Evolutionary conservation across 2,329 filamentous ascomycete species (phyloP).

Genomic region (Fusarium miscanthi): DNA sequence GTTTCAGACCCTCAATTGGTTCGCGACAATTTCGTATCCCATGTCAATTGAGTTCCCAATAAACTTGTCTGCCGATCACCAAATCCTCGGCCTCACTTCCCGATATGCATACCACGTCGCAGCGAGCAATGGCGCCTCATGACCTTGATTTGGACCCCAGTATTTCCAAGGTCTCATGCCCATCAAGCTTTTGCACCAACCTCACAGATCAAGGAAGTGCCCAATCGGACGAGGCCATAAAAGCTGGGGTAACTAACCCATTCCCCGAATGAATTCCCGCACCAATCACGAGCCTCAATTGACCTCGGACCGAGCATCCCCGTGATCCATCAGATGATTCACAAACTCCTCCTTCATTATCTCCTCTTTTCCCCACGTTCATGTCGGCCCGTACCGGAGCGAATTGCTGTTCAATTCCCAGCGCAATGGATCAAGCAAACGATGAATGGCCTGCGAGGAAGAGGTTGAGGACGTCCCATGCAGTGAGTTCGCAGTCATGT

Average conservation of each 20-base stretch:
- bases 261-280: conserved; percentile 16
- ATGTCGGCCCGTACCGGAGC: conserved; percentile 50
- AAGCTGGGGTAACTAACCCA: conserved; percentile 19
- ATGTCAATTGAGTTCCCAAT: not conserved
- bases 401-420: conserved; percentile 30
- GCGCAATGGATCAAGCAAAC: conserved; percentile 42
- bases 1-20: not conserved
- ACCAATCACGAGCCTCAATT: conserved; percentile 23
- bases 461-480: conserved; percentile 56
- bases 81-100: not conserved
- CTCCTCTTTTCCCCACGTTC: conserved; percentile 33
- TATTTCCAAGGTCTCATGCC: conserved; percentile 12
- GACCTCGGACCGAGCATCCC: conserved; percentile 26
- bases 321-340: conserved; percentile 22
- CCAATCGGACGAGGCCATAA: conserved; percentile 3
- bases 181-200: conserved; percentile 28
- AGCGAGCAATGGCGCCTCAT: not conserved
- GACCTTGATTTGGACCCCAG: not conserved
- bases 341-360: conserved; percentile 24
- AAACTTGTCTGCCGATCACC: not conserved
- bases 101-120: not conserved
- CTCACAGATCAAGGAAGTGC: not conserved
- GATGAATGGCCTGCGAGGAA: conserved; percentile 52
- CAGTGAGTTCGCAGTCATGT: conserved; percentile 45
- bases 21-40: not conserved